Conservation (phyloP, 768 basidiomycete genomes). For the Imleria badia region DNA sequence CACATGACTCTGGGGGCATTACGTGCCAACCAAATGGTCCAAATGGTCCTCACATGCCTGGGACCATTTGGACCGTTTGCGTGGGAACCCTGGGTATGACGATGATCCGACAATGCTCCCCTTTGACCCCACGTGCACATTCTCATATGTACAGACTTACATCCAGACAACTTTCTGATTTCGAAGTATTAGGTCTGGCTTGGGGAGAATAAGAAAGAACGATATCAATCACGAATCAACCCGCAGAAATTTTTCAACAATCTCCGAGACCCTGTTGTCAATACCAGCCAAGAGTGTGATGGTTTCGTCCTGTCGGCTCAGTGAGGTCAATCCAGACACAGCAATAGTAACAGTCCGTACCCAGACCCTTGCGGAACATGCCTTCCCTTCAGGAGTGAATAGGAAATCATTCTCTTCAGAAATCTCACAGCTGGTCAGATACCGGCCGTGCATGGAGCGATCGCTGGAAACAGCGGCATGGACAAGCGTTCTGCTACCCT, state of each 20-base stretch:
- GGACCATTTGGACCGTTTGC: too few relatives aligned
- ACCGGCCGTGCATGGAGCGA: conserved; percentile 31
- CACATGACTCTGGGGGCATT: too few relatives aligned
- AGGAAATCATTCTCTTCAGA: conserved; percentile 33
- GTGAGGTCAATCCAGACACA: not conserved
- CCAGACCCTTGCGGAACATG: conserved; percentile 32
- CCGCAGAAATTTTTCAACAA: conserved; percentile 15
- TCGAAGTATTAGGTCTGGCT: too few relatives aligned
- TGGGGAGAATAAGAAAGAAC: too few relatives aligned
- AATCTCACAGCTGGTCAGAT: conserved; percentile 25
- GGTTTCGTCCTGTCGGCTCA: conserved; percentile 21
- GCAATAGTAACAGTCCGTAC: conserved; percentile 17
- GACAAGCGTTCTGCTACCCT: conserved; percentile 36
- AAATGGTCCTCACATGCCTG: too few relatives aligned
- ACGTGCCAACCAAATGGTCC: too few relatives aligned
- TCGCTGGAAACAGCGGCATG: conserved; percentile 31
- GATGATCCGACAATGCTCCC: too few relatives aligned
- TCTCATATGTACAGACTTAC: too few relatives aligned
- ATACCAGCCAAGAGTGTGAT: conserved; percentile 17
- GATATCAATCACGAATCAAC: not conserved
- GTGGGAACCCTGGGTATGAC: too few relatives aligned
- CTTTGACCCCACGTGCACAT: too few relatives aligned
- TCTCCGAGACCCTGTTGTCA: conserved; percentile 22
- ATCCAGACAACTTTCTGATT: too few relatives aligned
- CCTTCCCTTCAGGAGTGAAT: conserved; percentile 28